phyloP scores from a whole-genome alignment of 139 green algal genomes.

The Closterium sp. region DNA sequence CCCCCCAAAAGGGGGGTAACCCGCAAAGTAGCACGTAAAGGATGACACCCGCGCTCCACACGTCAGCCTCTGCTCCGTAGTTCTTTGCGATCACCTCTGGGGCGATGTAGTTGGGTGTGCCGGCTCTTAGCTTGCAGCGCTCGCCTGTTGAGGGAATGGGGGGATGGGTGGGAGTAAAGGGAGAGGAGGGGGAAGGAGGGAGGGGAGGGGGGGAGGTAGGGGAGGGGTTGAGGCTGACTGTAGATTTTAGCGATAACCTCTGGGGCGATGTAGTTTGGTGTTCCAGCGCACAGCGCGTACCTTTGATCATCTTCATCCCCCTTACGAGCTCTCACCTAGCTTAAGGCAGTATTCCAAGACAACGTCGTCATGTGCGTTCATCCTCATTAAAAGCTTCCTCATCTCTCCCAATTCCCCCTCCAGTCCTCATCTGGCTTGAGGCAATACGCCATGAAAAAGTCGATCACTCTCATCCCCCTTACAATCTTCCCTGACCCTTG shows the following conservation, averaged over 20 bases:
- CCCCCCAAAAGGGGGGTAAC: conserved; percentile 44
- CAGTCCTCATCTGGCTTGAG: no score
- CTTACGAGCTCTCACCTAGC: conserved; percentile 36
- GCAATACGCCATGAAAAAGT: conserved; percentile 40
- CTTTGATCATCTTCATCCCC: no score
- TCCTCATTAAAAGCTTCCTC: no score
- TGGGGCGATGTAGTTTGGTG: conserved; percentile 86
- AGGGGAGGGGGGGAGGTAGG: neutral
- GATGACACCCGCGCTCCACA: conserved; percentile 58
- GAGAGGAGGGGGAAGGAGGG: neutral
- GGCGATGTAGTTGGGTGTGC: conserved; percentile 88
- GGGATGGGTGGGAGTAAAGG: neutral
- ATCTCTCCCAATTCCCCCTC: no score
- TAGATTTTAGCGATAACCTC: conserved; percentile 58
- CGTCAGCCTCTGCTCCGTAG: conserved; percentile 51
- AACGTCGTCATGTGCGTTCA: no score
- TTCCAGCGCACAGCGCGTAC: conserved; percentile 74
- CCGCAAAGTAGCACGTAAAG: conserved; percentile 56
- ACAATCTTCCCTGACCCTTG: no score
- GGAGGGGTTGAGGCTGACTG: conserved; percentile 6
- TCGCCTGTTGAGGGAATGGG: neutral
- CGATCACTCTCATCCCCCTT: conserved; percentile 59
- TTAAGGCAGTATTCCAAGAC: conserved; percentile 20
- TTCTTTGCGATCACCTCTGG: conserved; percentile 58
- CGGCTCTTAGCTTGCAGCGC: conserved; percentile 77